Percentiles rank a stretch among this genome's conserved stretches.
Conservation (phyloP, 164 flowering plant genomes). For the Paratinospora sagittata region DNA sequence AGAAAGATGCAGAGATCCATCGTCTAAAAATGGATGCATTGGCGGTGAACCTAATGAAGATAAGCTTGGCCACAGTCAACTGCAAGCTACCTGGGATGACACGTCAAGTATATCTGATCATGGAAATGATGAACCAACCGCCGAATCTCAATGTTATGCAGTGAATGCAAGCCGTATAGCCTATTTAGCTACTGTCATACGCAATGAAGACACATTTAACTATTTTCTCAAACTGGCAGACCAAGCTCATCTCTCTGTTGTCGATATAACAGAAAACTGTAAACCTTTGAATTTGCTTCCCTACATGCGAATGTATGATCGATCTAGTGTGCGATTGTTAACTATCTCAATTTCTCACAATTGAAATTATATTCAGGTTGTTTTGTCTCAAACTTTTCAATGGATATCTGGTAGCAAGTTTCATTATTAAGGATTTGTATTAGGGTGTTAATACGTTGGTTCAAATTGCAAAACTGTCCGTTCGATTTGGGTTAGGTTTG, state of each 20-base stretch:
- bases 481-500: too few species aligned
- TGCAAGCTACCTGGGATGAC: background rate
- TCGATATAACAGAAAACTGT: conserved; percentile 46
- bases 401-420: background rate
- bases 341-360: conserved; percentile 15
- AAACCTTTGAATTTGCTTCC: conserved; percentile 57
- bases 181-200: conserved; percentile 75
- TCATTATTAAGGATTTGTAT: background rate
- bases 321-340: conserved; percentile 45
- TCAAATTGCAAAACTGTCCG: too few species aligned
- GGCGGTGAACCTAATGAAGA: background rate
- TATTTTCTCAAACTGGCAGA: conserved; percentile 45
- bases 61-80: background rate
- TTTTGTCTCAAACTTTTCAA: background rate
- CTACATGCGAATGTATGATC: conserved; percentile 61
- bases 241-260: conserved; percentile 44
- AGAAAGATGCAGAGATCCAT: background rate
- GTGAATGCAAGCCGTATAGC: conserved; percentile 39
- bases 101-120: background rate
- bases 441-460: too few species aligned
- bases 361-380: conserved; percentile 5
- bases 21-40: background rate
- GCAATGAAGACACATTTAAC: conserved; percentile 67
- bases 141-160: background rate
- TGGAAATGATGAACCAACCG: conserved; percentile 7